Evolutionary conservation across 2,329 filamentous ascomycete species (phyloP).

Genomic region (Lojkania enalia): DNA sequence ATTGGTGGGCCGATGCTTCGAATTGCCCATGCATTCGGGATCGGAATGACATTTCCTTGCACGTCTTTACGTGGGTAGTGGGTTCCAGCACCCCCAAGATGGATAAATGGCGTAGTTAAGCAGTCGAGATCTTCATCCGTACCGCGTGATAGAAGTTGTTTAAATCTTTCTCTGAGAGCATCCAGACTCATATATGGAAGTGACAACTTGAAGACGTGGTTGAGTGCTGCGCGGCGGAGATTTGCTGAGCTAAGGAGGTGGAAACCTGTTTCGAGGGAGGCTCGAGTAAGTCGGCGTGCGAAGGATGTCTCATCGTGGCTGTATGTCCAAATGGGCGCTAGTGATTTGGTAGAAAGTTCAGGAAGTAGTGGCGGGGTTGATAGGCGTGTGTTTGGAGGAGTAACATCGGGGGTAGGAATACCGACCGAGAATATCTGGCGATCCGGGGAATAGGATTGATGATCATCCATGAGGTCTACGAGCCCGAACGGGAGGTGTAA

Average conservation of each 20-base stretch:
- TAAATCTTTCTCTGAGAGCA: conserved; percentile 47
- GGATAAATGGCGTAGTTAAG: conserved; percentile 64
- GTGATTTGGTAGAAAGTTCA: conserved; percentile 32
- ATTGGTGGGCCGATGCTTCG: conserved; percentile 39
- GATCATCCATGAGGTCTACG: conserved; percentile 26
- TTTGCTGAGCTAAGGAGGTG: conserved; percentile 57
- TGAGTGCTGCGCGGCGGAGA: conserved; percentile 29
- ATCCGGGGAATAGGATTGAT: conserved; percentile 34
- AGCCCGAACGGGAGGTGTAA: conserved; percentile 36
- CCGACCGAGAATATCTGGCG: conserved; percentile 27
- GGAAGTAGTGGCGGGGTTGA: conserved; percentile 25
- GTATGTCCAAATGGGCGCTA: conserved; percentile 56
- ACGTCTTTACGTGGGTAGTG: conserved; percentile 57
- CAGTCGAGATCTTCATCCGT: conserved; percentile 58
- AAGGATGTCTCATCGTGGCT: conserved; percentile 69
- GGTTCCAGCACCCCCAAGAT: conserved; percentile 69
- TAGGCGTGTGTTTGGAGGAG: conserved; percentile 31
- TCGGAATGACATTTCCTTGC: conserved; percentile 41
- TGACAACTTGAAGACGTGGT: conserved; percentile 70
- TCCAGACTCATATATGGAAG: conserved; percentile 58
- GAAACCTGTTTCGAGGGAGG: conserved; percentile 65
- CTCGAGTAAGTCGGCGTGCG: conserved; percentile 69
- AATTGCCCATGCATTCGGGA: conserved; percentile 36
- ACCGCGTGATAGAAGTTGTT: conserved; percentile 43
- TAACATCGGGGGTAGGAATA: conserved; percentile 28